Evolutionary conservation across 2,329 filamentous ascomycete genomes (phyloP), one percentile per base, ranked within the genome.

Genomic region (Talaromyces sp.): DNA sequence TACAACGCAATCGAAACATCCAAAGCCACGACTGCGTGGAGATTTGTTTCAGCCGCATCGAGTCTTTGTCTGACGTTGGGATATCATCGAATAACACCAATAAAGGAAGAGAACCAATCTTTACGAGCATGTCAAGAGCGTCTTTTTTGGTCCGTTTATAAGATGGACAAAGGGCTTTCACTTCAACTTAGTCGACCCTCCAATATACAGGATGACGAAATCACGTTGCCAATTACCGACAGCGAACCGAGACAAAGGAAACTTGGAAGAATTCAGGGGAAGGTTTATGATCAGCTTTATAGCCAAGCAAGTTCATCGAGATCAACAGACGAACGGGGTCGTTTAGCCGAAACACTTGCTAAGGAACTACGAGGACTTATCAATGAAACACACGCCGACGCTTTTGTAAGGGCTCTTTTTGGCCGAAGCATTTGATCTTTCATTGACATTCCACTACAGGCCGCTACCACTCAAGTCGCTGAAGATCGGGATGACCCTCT

Each of bases 271-370:
- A 55, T 59, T n/a, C 38, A 59, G 41, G 57, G 57, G 21, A 59
- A 54, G 51, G 51, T 59, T 17, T 59, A 59, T 41, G 57, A 59
- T 55, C 57, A 59, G 27, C 51, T 59, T 26, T 59, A 54, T 49
- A 59, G 57, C 21, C 50, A 50, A 27, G 26, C 31, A 19, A 31
- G 57, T 32, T 51, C 52, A 35, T 58, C 51, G 6, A 38, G 50
- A 31, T 35, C 50, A 31, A 17, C 14, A 14, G 32, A 54, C 11
- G 51, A 54, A 43, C 35, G 57, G 21, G n/a, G 19, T 55, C 24
- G 21, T 32, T 17, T 35, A 14, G 57, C 57, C n/a, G 35, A 55
- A 13, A 27, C 27, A 24, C 31, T 59, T 35, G 57, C 57, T 32
- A 38, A 38, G n/a, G 50, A 35, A n/a, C 31, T 59, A 41, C 35